Evolutionary conservation across 2,329 filamentous ascomycete species (phyloP), one percentile per base, ranked within the genome.

Genomic region (Karstenula rhodostoma): DNA sequence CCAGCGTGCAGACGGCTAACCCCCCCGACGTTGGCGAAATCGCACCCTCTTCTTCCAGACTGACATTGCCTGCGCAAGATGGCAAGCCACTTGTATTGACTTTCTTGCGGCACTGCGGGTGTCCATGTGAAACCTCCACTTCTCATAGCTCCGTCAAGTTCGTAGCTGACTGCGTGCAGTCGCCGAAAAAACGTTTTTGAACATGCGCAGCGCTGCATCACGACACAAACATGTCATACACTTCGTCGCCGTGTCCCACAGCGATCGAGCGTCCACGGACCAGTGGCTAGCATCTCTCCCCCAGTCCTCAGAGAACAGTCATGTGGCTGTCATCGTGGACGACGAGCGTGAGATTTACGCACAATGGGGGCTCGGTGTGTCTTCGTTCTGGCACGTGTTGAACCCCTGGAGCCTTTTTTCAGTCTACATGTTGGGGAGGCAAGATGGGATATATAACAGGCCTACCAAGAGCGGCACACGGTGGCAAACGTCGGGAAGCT

Each of bases 101-200:
- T 17, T 93, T 93, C 69, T 81, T 93, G 6, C 83, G 90, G 35
- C 89, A 92, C 73, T 92, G 89, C 73, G 90, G 90, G 35, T 91
- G 89, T 78, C 90, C 90, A 12, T 91, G 90, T 90, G 83, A 52
- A 23, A 12, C 12, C 15, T 27, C 33, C 35, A 27, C 12, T 6
- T 22, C 22, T 27, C 23, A 4, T n/a, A 22, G 42, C 35, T 23
- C 5, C 19, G 50, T 15, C 7, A 32, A 40, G 9, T 3, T 25
- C 2, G 4, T 19, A 52, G 50, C 60, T 63, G 47, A 64, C 35
- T 27, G 29, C 7, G 22, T 40, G 3, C 58, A 90, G 89, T 91
- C 74, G 88, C 89, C 15, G 89, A 91, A 72, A 90, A 90, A 74
- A 85, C 84, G 13, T 90, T 76, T 59, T 63, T 73, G n/a, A 65